Evolutionary conservation across 2,329 filamentous ascomycete genomes (phyloP).

Genomic region (Aspergillus sojae): DNA sequence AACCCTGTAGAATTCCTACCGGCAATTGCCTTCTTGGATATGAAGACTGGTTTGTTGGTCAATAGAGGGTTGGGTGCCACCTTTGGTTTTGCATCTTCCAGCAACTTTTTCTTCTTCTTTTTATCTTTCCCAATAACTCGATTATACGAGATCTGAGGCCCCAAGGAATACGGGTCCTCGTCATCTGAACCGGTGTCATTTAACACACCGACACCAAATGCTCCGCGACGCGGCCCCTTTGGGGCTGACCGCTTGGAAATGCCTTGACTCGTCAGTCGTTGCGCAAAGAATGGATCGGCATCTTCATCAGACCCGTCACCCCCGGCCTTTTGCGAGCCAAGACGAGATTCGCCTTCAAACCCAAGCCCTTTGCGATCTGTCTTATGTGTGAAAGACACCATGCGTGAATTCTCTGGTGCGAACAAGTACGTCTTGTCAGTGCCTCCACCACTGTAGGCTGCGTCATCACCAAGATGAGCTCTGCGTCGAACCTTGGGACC

Average conservation of each 20-base stretch:
- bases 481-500: slow-evolving; percentile 80
- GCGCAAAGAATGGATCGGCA: slow-evolving; percentile 40
- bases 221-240: slow-evolving; percentile 61
- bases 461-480: slow-evolving; percentile 66
- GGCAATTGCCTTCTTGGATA: slow-evolving; percentile 64
- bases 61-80: slow-evolving; percentile 65
- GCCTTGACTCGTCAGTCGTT: slow-evolving; percentile 31
- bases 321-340: slow-evolving; percentile 24
- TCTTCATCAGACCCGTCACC: slow-evolving; percentile 27
- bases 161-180: slow-evolving; percentile 90
- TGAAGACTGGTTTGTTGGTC: slow-evolving; percentile 71
- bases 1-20: slow-evolving; percentile 52
- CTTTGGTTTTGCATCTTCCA: slow-evolving; percentile 37
- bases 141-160: slow-evolving; percentile 87
- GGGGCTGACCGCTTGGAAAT: slow-evolving; percentile 51
- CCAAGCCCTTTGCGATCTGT: slow-evolving; percentile 51
- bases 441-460: slow-evolving; percentile 39
- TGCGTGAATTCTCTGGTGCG: slow-evolving; percentile 75
- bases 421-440: slow-evolving; percentile 69
- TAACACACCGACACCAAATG: slow-evolving; percentile 83
- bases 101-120: slow-evolving; percentile 68
- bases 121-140: slow-evolving; percentile 79
- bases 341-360: slow-evolving; percentile 44
- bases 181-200: slow-evolving; percentile 95
- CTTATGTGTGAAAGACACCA: slow-evolving; percentile 57